Evolutionary conservation across 225 moss, liverwort and hornwort genomes (phyloP).

Genomic region (Bryum argenteum): DNA sequence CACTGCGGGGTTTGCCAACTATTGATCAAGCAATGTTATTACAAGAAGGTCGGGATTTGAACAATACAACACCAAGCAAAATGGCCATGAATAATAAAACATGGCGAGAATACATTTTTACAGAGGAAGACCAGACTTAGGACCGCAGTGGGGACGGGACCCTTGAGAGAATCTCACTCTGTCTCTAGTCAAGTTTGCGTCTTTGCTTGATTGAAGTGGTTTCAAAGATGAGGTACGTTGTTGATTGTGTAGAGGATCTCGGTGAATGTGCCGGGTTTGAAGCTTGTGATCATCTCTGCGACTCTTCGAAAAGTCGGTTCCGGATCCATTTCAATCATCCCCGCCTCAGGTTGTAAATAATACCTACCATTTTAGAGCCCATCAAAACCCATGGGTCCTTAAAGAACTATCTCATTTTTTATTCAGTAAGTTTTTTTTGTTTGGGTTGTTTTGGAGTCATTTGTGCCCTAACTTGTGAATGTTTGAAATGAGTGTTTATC

Average conservation of each 20-base stretch:
- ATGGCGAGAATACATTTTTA: slow-evolving; percentile 64
- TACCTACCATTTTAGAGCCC: too few relatives aligned
- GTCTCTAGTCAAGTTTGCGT: slow-evolving; percentile 88
- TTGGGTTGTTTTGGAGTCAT: too few relatives aligned
- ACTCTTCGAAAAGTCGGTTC: slow-evolving; percentile 6
- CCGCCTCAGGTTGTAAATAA: too few relatives aligned
- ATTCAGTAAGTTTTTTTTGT: too few relatives aligned
- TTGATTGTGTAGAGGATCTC: slow-evolving; percentile 73
- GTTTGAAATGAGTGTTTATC: too few relatives aligned
- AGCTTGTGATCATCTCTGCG: slow-evolving; percentile 19
- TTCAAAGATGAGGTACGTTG: slow-evolving; percentile 81
- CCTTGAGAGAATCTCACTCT: slow-evolving; percentile 85
- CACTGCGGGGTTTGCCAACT: slow-evolving; percentile 7
- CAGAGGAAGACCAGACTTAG: slow-evolving; percentile 70
- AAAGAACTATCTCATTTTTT: too few relatives aligned
- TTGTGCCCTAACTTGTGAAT: too few relatives aligned
- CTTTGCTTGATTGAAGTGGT: slow-evolving; percentile 89
- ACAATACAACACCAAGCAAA: neutral
- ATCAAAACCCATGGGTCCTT: too few relatives aligned
- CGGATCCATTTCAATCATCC: too few relatives aligned
- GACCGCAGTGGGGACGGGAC: slow-evolving; percentile 63
- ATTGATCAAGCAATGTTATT: slow-evolving; percentile 21
- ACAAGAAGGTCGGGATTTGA: neutral
- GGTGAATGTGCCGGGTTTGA: slow-evolving; percentile 64
- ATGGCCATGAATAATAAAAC: neutral